These are phyloP conservation scores for Zygosaccharomyces sapae DNA, from an alignment of 1,139 yeast species.

Conservation along the genomic window DNA sequence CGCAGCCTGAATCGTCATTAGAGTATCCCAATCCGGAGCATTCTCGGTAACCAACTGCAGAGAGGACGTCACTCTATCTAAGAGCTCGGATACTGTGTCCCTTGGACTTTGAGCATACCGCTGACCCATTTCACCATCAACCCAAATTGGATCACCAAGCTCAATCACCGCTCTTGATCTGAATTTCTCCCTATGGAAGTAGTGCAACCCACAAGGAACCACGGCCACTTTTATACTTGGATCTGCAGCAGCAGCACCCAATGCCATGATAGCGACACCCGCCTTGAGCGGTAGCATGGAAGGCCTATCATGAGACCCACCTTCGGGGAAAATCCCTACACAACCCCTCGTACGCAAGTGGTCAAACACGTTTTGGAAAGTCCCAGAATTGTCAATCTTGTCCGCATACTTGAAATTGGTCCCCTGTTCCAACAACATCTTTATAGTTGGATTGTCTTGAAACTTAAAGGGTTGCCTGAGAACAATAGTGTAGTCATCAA, in stretches of 20 bases:
- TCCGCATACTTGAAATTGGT: conserved; percentile 55
- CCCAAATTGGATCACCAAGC: conserved; percentile 64
- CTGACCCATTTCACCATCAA: conserved; percentile 48
- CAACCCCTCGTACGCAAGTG: conserved; percentile 55
- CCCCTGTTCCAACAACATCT: conserved; percentile 44
- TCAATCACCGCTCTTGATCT: conserved; percentile 75
- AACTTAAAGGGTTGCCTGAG: conserved; percentile 49
- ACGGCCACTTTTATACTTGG: conserved; percentile 54
- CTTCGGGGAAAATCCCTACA: conserved; percentile 56
- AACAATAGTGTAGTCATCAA: conserved; percentile 50
- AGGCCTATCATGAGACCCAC: conserved; percentile 74
- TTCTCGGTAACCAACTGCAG: conserved; percentile 68
- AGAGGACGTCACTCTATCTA: conserved; percentile 54
- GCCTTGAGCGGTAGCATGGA: conserved; percentile 71
- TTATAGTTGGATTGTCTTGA: conserved; percentile 33
- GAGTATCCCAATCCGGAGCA: conserved; percentile 69
- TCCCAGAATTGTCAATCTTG: conserved; percentile 56
- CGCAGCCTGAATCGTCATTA: conserved; percentile 72
- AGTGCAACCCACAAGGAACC: conserved; percentile 74
- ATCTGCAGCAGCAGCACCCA: conserved; percentile 63
- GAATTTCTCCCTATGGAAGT: conserved; percentile 71
- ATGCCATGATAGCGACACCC: conserved; percentile 78
- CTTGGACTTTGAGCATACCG: conserved; percentile 54
- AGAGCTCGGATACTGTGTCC: conserved; percentile 52
- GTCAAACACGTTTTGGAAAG: conserved; percentile 60